These are phyloP conservation scores for Aureobasidium sp. DNA, from an alignment of 2,329 filamentous ascomycete genomes.

Conservation along the genomic window DNA sequence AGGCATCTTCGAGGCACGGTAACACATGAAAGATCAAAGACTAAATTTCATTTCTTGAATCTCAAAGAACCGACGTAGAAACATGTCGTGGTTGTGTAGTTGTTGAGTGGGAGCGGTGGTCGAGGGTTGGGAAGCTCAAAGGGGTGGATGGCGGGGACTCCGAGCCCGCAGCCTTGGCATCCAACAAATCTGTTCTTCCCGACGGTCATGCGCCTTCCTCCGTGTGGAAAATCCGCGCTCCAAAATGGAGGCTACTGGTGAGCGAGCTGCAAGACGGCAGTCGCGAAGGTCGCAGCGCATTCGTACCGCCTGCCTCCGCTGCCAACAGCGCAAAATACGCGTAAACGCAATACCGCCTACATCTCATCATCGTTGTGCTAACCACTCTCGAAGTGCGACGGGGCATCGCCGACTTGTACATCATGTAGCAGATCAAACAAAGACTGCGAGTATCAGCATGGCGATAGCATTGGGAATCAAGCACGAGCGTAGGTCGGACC, in stretches of 20 bases:
- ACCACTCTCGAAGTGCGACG: background rate
- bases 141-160: too few relatives aligned
- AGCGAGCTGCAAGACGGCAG: background rate
- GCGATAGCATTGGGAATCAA: background rate
- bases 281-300: background rate
- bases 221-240: background rate
- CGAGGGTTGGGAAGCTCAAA: background rate
- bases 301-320: background rate
- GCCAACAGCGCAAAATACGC: constrained; percentile 6
- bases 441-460: background rate
- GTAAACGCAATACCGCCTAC: background rate
- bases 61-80: background rate
- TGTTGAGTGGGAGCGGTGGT: background rate
- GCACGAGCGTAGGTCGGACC: background rate
- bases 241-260: background rate
- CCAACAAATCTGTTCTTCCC: too few relatives aligned
- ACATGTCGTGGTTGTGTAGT: background rate
- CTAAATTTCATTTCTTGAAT: too few relatives aligned
- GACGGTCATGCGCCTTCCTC: background rate
- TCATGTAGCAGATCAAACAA: background rate
- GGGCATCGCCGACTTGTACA: background rate
- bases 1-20: too few relatives aligned
- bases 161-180: background rate
- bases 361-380: background rate
- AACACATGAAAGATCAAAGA: too few relatives aligned